A percentile compares a stretch with the other conserved stretches of the same genome.
Evolutionary conservation across 441 rosid genomes (phyloP).

Genomic region (Biscutella auriculata): DNA sequence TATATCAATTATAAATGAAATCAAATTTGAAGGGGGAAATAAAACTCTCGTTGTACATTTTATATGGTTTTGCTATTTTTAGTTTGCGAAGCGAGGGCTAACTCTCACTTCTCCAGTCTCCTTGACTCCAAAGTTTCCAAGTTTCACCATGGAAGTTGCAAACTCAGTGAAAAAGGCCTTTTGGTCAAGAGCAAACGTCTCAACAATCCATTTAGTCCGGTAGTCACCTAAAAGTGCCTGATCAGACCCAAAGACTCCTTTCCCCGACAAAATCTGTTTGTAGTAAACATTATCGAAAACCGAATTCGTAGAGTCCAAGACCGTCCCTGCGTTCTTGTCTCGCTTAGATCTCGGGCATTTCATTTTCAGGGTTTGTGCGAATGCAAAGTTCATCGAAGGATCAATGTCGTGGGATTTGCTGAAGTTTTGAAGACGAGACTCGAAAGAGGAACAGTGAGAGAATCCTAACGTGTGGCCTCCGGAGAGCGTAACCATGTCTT

Average conservation of each 20-base stretch:
- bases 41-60: conserved; percentile 10
- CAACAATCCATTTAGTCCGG: conserved; percentile 53
- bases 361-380: conserved; percentile 32
- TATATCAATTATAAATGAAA: neutral
- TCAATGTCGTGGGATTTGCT: conserved; percentile 41
- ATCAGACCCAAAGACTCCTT: conserved; percentile 58
- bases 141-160: conserved; percentile 53
- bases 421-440: conserved; percentile 45
- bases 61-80: neutral
- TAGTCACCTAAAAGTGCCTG: conserved; percentile 38
- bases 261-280: conserved; percentile 38
- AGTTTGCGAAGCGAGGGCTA: conserved; percentile 34
- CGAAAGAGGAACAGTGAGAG: conserved; percentile 71
- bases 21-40: conserved; percentile 6
- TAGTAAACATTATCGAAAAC: conserved; percentile 55
- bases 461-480: conserved; percentile 69
- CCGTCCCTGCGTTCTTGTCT: conserved; percentile 46
- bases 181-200: conserved; percentile 44
- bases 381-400: conserved; percentile 39
- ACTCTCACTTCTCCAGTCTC: conserved; percentile 58
- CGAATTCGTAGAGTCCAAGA: conserved; percentile 49
- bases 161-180: conserved; percentile 57
- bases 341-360: conserved; percentile 37
- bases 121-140: conserved; percentile 50
- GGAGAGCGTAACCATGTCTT: conserved; percentile 68